A percentile compares a stretch with the other conserved stretches of the same genome.
These are phyloP conservation scores for Euphorbia tirucalli DNA, from an alignment of 345 rosid genomes.

Conservation along the genomic window DNA sequence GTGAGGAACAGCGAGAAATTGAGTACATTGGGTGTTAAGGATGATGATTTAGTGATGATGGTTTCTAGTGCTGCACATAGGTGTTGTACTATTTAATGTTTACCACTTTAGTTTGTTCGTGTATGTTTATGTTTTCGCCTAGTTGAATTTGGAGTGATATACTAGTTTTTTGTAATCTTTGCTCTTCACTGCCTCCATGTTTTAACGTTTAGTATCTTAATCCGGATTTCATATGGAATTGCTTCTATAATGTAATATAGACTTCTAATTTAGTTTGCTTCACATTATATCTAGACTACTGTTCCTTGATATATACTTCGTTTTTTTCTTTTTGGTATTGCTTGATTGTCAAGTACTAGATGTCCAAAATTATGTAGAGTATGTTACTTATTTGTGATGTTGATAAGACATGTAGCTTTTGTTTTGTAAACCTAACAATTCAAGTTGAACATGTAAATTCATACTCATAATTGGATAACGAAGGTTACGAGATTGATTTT, in stretches of 20 bases:
- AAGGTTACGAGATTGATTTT: background rate
- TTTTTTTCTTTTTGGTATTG: background rate
- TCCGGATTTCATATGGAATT: too few species aligned
- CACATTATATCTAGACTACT: background rate
- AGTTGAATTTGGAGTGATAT: too few species aligned
- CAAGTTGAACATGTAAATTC: too few species aligned
- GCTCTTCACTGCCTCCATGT: background rate
- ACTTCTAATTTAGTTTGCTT: background rate
- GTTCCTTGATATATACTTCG: background rate
- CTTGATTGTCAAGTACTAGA: background rate
- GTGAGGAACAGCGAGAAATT: slow-evolving; percentile 68
- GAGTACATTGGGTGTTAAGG: slow-evolving; percentile 80
- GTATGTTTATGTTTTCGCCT: background rate
- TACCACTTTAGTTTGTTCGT: too few species aligned
- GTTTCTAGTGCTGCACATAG: slow-evolving; percentile 51
- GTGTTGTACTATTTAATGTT: slow-evolving; percentile 27
- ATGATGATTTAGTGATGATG: slow-evolving; percentile 95
- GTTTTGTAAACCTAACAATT: background rate
- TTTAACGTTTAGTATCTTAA: background rate
- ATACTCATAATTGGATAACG: background rate
- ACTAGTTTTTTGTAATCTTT: background rate
- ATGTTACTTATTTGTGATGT: background rate
- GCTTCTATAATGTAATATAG: background rate
- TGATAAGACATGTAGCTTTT: background rate
- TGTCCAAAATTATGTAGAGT: background rate